A percentile compares a stretch with the other conserved stretches of the same genome.
These are phyloP conservation scores for Penicillium oxalicum DNA, from an alignment of 2,329 filamentous ascomycete genomes.

Conservation along the genomic window DNA sequence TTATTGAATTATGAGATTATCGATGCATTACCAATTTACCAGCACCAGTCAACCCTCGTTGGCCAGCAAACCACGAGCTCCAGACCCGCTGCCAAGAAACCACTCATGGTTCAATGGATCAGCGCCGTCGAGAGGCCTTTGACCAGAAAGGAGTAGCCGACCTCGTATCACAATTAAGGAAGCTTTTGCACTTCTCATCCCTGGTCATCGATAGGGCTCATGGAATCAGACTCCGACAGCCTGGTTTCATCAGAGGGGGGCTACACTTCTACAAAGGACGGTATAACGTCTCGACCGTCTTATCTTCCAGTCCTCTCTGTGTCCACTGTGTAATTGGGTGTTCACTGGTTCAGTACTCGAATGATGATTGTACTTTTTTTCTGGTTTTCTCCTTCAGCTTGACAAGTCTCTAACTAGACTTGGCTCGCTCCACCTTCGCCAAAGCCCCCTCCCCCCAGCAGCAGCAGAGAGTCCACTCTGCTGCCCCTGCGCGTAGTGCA, in stretches of 20 bases:
- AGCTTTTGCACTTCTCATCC: neutral
- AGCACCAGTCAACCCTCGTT: neutral
- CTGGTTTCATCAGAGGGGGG: neutral
- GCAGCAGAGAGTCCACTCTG: too few relatives aligned
- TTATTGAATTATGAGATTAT: neutral
- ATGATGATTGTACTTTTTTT: too few relatives aligned
- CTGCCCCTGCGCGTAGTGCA: too few relatives aligned
- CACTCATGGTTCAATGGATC: conserved; percentile 1
- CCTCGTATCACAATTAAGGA: neutral
- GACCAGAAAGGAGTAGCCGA: neutral
- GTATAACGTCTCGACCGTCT: too few relatives aligned
- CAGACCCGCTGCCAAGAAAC: conserved; percentile 1
- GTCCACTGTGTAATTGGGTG: too few relatives aligned
- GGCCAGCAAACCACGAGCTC: neutral
- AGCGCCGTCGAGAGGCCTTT: neutral
- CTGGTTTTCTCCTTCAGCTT: too few relatives aligned
- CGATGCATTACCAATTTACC: neutral
- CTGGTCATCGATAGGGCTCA: neutral
- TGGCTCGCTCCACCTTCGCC: too few relatives aligned
- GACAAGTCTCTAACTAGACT: too few relatives aligned
- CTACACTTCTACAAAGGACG: neutral
- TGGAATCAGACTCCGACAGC: neutral
- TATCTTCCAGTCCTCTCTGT: too few relatives aligned
- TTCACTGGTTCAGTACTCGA: too few relatives aligned
- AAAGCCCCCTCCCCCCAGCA: too few relatives aligned